Base-by-base conservation (phyloP, 2,329 filamentous ascomycete genomes). In the Onygena corvina region DNA sequence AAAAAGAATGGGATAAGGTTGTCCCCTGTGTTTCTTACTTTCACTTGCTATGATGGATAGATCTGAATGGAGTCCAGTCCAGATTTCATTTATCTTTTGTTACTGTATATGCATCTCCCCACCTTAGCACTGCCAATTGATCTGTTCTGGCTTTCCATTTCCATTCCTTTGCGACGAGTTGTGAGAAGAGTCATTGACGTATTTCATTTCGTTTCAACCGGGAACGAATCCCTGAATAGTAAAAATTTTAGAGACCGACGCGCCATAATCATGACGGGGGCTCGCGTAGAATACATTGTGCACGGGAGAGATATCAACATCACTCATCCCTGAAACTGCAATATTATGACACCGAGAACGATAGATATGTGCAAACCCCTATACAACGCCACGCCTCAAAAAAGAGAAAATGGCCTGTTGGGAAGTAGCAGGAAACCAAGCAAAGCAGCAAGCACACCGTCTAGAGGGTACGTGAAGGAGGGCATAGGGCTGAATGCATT, bases 51-150 rank as follows among this genome's bases (percentile, higher is more conserved):
- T 38, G 38, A 25, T 16, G 38, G 38, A 42, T 27, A 29, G 38
- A 42, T 42, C 38, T 42, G 27, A 42, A 25, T 27, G 38, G 38
- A 29, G 38, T 12, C 21, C 38, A 42, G 38, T 14, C 38, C 38
- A 25, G 21, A 21, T 42, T 42, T 40, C 25, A 40, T 12, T 40
- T 42, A 42, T 42, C 21, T 16, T n/a, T n/a, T n/a, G 2, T 23
- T 27, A 29, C 38, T 42, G 38, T 42, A 42, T 42, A 42, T 42
- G 38, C 38, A 42, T 42, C 12, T n/a, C n/a, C n/a, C n/a, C n/a
- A n/a, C n/a, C n/a, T n/a, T n/a, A n/a, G n/a, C n/a, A n/a, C n/a
- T n/a, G n/a, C n/a, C n/a, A n/a, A n/a, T n/a, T n/a, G n/a, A n/a
- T n/a, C n/a, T n/a, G n/a, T n/a, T n/a, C n/a, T n/a, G n/a, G n/a